Conservation (phyloP, 164 flowering plant genomes). For the Echeveria elegans region DNA sequence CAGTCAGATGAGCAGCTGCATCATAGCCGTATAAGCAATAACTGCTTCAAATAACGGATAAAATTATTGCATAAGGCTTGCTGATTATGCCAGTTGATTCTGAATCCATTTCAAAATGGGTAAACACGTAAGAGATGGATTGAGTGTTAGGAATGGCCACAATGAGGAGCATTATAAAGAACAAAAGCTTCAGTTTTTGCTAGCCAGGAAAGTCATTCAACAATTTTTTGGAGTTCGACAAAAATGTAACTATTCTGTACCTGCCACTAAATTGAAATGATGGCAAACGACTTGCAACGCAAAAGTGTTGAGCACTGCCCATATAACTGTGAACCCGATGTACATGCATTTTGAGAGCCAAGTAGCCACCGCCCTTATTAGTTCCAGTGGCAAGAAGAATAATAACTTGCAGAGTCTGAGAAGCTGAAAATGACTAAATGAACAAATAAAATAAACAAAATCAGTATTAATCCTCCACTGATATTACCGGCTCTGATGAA, state of each 20-base stretch:
- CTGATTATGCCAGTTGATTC: too few species aligned
- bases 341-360: slow-evolving; percentile 21
- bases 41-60: too few species aligned
- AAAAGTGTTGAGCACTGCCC: slow-evolving; percentile 28
- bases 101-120: too few species aligned
- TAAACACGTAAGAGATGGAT: too few species aligned
- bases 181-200: not conserved
- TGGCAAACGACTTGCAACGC: slow-evolving; percentile 17
- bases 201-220: too few species aligned
- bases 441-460: not conserved
- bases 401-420: slow-evolving; percentile 24
- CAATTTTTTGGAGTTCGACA: too few species aligned
- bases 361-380: slow-evolving; percentile 27
- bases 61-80: too few species aligned
- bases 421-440: slow-evolving; percentile 22
- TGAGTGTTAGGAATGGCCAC: too few species aligned
- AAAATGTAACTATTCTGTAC: slow-evolving; percentile 11
- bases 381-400: slow-evolving; percentile 27
- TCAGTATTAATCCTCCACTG: too few species aligned
- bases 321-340: slow-evolving; percentile 16
- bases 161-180: slow-evolving; percentile 26
- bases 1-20: too few species aligned
- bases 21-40: too few species aligned
- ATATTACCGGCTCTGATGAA: too few species aligned
- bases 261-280: slow-evolving; percentile 32